Evolutionary conservation across 805 yeast genomes (phyloP).

Genomic region (Lipomyces japonicus): DNA sequence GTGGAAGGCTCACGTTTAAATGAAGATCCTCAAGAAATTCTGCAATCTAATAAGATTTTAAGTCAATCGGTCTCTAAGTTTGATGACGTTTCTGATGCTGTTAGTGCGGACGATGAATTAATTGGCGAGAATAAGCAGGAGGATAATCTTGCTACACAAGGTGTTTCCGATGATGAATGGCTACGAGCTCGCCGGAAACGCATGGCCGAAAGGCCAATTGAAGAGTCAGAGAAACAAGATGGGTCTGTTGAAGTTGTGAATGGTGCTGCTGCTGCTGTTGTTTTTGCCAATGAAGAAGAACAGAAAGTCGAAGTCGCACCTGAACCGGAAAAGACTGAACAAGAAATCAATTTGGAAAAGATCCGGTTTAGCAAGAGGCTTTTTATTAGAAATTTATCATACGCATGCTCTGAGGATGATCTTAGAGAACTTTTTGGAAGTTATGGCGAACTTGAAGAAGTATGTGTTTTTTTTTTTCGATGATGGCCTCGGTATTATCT

Average conservation of each 20-base stretch:
- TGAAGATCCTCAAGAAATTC: background rate
- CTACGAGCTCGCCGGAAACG: conserved; percentile 26
- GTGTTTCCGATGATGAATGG: conserved; percentile 31
- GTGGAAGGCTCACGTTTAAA: background rate
- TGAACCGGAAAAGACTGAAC: conserved; percentile 10
- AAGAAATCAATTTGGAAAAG: conserved; percentile 17
- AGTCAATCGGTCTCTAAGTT: conserved; percentile 28
- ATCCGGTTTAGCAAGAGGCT: conserved; percentile 72
- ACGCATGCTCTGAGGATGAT: conserved; percentile 75
- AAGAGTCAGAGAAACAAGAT: background rate
- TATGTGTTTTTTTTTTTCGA: conserved; percentile 8
- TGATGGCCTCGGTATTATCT: background rate
- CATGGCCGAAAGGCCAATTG: conserved; percentile 8
- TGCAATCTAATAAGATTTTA: background rate
- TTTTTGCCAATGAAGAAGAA: background rate
- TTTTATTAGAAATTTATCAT: conserved; percentile 81
- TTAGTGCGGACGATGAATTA: conserved; percentile 30
- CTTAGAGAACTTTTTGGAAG: conserved; percentile 58
- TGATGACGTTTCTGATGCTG: background rate
- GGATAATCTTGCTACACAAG: conserved; percentile 35
- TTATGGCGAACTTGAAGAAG: conserved; percentile 73
- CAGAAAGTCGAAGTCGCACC: conserved; percentile 12
- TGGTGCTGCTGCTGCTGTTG: conserved; percentile 8
- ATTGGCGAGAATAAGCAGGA: too few relatives aligned
- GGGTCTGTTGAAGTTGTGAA: conserved; percentile 1